phyloP scores from a whole-genome alignment of 345 rosid species.

The Lumnitzera racemosa region DNA sequence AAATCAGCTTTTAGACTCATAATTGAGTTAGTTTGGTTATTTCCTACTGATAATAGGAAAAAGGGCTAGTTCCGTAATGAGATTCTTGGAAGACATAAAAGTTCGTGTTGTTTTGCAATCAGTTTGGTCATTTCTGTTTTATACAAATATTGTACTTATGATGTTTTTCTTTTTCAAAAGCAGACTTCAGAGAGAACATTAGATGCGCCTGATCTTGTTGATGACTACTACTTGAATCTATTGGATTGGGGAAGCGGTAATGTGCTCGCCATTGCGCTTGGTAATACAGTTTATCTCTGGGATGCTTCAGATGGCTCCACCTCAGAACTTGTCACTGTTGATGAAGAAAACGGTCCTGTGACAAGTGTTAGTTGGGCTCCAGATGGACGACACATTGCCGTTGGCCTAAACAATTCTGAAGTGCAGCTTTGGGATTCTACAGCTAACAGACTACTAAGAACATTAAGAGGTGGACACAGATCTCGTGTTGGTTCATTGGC shows the following conservation, averaged over 20 bases:
- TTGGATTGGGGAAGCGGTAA: slow-evolving; percentile 38
- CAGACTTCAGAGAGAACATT: slow-evolving; percentile 41
- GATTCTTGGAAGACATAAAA: no score
- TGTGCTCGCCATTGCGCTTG: slow-evolving; percentile 29
- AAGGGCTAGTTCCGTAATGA: no score
- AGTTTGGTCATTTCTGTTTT: neutral
- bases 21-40: no score
- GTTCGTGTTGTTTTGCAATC: neutral
- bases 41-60: no score
- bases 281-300: slow-evolving; percentile 32
- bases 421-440: slow-evolving; percentile 20
- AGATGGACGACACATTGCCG: slow-evolving; percentile 20
- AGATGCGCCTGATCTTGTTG: slow-evolving; percentile 33
- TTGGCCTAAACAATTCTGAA: slow-evolving; percentile 18
- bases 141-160: neutral
- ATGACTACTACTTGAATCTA: slow-evolving; percentile 36
- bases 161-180: no score
- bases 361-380: slow-evolving; percentile 22
- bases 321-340: slow-evolving; percentile 32
- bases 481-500: slow-evolving; percentile 30
- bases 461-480: slow-evolving; percentile 33
- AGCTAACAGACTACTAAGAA: slow-evolving; percentile 21
- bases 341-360: slow-evolving; percentile 27
- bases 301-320: slow-evolving; percentile 31
- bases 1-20: no score